These are phyloP conservation scores for Lasiodiplodia sp. DNA, from an alignment of 2,329 filamentous ascomycete species.

Conservation along the genomic window DNA sequence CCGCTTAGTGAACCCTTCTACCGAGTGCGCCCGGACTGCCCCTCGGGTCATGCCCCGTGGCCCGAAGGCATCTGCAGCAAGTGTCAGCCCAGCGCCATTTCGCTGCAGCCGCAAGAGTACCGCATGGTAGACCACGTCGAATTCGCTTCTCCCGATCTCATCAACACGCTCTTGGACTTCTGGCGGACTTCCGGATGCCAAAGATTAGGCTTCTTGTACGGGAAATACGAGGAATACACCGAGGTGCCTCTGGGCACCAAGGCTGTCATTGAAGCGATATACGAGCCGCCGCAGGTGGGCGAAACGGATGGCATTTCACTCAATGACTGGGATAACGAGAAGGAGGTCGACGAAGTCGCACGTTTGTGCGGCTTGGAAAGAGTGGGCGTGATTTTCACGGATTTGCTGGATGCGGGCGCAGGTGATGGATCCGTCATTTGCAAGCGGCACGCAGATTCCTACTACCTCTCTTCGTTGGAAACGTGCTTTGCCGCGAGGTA, in stretches of 20 bases:
- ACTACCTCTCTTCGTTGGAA: slow-evolving; percentile 91
- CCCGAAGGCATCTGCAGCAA: slow-evolving; percentile 98
- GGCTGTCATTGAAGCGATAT: slow-evolving; percentile 95
- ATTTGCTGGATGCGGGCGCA: slow-evolving; percentile 80
- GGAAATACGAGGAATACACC: slow-evolving; percentile 86
- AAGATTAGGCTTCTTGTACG: slow-evolving; percentile 88
- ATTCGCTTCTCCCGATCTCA: slow-evolving; percentile 82
- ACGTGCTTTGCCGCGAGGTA: slow-evolving; percentile 87
- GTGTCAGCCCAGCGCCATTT: slow-evolving; percentile 97
- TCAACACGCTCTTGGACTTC: slow-evolving; percentile 89
- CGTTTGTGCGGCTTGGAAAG: slow-evolving; percentile 83
- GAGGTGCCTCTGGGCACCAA: slow-evolving; percentile 95
- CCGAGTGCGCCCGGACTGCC: slow-evolving; percentile 86
- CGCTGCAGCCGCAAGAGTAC: slow-evolving; percentile 88
- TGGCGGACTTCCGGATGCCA: slow-evolving; percentile 89
- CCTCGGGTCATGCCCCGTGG: slow-evolving; percentile 91
- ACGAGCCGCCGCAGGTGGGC: slow-evolving; percentile 90
- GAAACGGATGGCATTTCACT: slow-evolving; percentile 89
- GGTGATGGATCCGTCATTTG: slow-evolving; percentile 89
- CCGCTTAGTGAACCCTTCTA: slow-evolving; percentile 93
- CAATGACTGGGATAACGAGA: slow-evolving; percentile 83
- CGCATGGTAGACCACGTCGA: slow-evolving; percentile 99
- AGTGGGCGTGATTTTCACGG: slow-evolving; percentile 93
- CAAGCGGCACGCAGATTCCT: slow-evolving; percentile 94
- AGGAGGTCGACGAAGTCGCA: slow-evolving; percentile 81